Evolutionary conservation across 345 rosid species (phyloP).

Genomic region (Camelina neglecta): DNA sequence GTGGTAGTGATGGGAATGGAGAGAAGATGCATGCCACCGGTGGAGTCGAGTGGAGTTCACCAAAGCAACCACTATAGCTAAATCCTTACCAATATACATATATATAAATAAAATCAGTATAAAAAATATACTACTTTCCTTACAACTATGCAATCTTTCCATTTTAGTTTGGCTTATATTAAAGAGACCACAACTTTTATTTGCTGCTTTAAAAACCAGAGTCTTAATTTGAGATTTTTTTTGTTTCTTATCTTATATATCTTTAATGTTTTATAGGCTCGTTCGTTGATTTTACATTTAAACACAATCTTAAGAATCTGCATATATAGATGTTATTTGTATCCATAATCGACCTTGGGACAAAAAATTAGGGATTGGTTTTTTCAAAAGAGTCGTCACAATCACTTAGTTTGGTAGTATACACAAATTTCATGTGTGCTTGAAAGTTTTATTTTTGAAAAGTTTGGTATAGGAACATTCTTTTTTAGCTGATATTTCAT

Average conservation of each 20-base stretch:
- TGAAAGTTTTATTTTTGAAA: not conserved
- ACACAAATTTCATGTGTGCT: conserved; percentile 4
- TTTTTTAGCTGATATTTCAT: not conserved
- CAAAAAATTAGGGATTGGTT: not conserved
- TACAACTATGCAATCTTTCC: conserved; percentile 14
- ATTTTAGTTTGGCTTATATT: not conserved
- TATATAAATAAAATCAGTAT: not conserved
- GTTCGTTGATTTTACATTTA: not conserved
- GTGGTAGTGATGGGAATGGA: conserved; percentile 37
- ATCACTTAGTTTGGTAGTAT: conserved; percentile 26
- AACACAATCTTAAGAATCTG: not conserved
- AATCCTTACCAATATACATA: not conserved
- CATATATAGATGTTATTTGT: not conserved
- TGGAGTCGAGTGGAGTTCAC: conserved; percentile 44
- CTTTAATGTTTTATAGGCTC: not conserved
- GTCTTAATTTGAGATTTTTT: not conserved
- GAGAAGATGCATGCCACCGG: conserved; percentile 30
- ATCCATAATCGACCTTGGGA: not conserved
- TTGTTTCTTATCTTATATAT: not conserved
- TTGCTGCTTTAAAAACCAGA: conserved; percentile 3
- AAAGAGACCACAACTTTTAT: not conserved
- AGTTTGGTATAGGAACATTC: not conserved
- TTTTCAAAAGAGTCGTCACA: not conserved
- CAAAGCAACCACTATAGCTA: conserved; percentile 42
- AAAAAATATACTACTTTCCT: conserved; percentile 1